These are phyloP conservation scores for Backusella psychrophila DNA, from an alignment of 192 early-diverging fungal genomes.

Conservation along the genomic window DNA sequence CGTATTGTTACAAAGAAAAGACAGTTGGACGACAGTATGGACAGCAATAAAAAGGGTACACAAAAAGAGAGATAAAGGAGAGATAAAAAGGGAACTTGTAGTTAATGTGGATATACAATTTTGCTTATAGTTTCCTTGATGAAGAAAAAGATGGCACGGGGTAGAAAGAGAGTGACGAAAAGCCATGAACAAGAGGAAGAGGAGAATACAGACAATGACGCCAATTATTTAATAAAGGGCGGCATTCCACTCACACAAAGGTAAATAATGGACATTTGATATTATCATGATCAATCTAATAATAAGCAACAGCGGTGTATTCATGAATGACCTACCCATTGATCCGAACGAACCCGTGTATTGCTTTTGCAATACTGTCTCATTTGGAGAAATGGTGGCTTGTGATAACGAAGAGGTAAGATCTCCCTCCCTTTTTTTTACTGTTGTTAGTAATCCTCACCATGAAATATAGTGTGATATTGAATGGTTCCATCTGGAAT, in stretches of 20 bases:
- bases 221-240: conserved; percentile 21
- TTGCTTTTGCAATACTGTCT: conserved; percentile 82
- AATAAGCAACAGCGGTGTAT: conserved; percentile 16
- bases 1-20: conserved; percentile 18
- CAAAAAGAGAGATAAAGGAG: conserved; percentile 6
- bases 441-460: not conserved
- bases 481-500: conserved; percentile 91
- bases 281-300: not conserved
- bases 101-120: not conserved
- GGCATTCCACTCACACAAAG: conserved; percentile 21
- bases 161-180: conserved; percentile 15
- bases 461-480: conserved; percentile 53
- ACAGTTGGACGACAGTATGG: conserved; percentile 13
- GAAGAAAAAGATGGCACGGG: not conserved
- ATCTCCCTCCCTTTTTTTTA: not conserved
- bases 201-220: not conserved
- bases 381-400: conserved; percentile 89
- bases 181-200: not conserved
- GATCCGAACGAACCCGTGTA: conserved; percentile 90
- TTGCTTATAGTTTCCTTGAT: not conserved
- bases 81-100: not conserved
- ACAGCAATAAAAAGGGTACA: conserved; percentile 28
- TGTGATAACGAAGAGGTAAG: conserved; percentile 69
- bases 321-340: conserved; percentile 44
- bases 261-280: not conserved